Percentiles rank a stretch among this genome's conserved stretches.
These are phyloP conservation scores for Sindora glabra DNA, from an alignment of 306 rosid genomes.

Conservation along the genomic window DNA sequence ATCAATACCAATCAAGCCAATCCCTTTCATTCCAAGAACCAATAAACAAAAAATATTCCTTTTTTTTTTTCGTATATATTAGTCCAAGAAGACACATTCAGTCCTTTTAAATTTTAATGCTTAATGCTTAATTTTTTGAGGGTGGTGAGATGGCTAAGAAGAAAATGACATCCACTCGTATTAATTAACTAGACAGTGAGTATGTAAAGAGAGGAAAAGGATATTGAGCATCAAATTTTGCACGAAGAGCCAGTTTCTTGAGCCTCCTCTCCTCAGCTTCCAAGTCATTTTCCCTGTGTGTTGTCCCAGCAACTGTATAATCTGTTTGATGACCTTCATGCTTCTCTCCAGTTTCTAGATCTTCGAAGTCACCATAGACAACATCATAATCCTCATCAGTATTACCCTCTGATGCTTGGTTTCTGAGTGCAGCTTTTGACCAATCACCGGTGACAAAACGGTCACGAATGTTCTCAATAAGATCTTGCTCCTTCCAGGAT, in stretches of 20 bases:
- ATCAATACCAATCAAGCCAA: not conserved
- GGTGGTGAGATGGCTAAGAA: not conserved
- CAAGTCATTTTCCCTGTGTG: conserved; percentile 32
- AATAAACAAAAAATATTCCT: not conserved
- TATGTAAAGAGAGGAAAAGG: conserved; percentile 36
- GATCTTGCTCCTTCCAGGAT: conserved; percentile 43
- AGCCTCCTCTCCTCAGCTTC: conserved; percentile 61
- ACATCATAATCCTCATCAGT: conserved; percentile 42
- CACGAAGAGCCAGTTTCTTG: conserved; percentile 80
- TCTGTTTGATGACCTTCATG: conserved; percentile 23
- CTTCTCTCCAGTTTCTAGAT: conserved; percentile 75
- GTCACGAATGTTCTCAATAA: conserved; percentile 47
- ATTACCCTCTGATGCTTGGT: conserved; percentile 26
- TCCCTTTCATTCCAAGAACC: not conserved
- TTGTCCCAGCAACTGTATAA: conserved; percentile 11
- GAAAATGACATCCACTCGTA: not conserved
- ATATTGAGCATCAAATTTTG: conserved; percentile 83
- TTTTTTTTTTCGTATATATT: too few relatives aligned
- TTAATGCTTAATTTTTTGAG: not conserved
- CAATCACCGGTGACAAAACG: conserved; percentile 86
- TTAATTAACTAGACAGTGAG: not conserved
- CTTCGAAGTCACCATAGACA: conserved; percentile 85
- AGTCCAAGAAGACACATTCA: not conserved
- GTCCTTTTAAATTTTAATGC: not conserved
- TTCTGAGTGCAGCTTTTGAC: conserved; percentile 76